Conservation (phyloP, 75 land plant species). For the Pinus albicaulis region DNA sequence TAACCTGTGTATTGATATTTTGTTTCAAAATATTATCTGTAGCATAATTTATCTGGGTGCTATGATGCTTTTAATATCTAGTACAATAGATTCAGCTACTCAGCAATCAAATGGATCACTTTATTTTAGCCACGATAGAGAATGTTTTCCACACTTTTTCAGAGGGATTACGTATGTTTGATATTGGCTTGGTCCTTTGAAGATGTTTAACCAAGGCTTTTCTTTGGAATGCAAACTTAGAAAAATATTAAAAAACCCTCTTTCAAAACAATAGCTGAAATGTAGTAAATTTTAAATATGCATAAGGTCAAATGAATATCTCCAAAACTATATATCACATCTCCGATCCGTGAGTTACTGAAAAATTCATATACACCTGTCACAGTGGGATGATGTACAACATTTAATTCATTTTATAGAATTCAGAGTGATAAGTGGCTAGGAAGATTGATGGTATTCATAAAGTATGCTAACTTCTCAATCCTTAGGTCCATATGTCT, state of each 20-base stretch:
- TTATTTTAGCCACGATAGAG: background rate
- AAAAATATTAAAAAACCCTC: background rate
- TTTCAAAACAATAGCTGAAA: background rate
- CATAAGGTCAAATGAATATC: background rate
- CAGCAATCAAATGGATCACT: background rate
- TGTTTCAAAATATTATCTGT: no score
- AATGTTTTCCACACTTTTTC: background rate
- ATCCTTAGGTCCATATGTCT: background rate
- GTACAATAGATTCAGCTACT: background rate
- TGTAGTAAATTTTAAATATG: background rate
- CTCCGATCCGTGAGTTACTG: background rate
- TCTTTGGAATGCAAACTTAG: background rate
- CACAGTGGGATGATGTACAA: background rate
- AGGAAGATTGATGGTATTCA: background rate
- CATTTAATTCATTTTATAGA: background rate
- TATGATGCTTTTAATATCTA: no score
- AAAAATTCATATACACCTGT: background rate
- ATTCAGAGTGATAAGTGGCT: background rate
- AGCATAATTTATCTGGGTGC: no score
- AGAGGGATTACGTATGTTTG: background rate
- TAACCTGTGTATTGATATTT: no score
- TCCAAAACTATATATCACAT: background rate
- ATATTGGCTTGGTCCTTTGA: background rate
- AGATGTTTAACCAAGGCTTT: background rate
- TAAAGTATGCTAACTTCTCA: background rate